These are phyloP conservation scores for Thelonectria rubi DNA, from an alignment of 2,329 filamentous ascomycete genomes.

Conservation along the genomic window DNA sequence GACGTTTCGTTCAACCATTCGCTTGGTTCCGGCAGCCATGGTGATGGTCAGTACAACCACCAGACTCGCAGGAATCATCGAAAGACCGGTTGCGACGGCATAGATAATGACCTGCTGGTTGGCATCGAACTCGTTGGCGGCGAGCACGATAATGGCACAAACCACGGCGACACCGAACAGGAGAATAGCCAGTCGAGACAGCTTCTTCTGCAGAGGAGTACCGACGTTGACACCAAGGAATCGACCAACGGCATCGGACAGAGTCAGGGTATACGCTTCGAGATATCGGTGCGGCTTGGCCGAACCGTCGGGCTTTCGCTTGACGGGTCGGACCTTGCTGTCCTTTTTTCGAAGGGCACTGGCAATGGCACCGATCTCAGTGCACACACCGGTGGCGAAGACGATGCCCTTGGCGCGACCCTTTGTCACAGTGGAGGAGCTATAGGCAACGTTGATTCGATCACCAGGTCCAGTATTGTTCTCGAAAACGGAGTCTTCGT, in stretches of 20 bases:
- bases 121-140: slow-evolving; percentile 65
- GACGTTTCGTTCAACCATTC: slow-evolving; percentile 62
- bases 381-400: slow-evolving; percentile 68
- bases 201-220: slow-evolving; percentile 73
- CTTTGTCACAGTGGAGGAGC: slow-evolving; percentile 69
- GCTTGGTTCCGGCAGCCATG: slow-evolving; percentile 62
- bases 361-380: slow-evolving; percentile 70
- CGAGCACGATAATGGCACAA: slow-evolving; percentile 75
- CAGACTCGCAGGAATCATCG: slow-evolving; percentile 62
- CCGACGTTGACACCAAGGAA: slow-evolving; percentile 75
- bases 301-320: slow-evolving; percentile 56
- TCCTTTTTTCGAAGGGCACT: slow-evolving; percentile 53
- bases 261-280: slow-evolving; percentile 50
- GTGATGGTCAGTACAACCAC: slow-evolving; percentile 66
- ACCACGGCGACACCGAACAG: slow-evolving; percentile 73
- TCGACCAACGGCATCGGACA: slow-evolving; percentile 64
- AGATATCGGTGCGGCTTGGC: slow-evolving; percentile 45
- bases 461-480: slow-evolving; percentile 60
- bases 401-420: slow-evolving; percentile 68
- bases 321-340: slow-evolving; percentile 35
- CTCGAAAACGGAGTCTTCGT: slow-evolving; percentile 54
- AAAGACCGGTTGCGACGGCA: slow-evolving; percentile 57
- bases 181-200: slow-evolving; percentile 72
- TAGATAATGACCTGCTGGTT: slow-evolving; percentile 68
- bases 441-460: slow-evolving; percentile 69